phyloP scores from a whole-genome alignment of 352 stramenopile genomes.

The Nothophytophthora sp. region DNA sequence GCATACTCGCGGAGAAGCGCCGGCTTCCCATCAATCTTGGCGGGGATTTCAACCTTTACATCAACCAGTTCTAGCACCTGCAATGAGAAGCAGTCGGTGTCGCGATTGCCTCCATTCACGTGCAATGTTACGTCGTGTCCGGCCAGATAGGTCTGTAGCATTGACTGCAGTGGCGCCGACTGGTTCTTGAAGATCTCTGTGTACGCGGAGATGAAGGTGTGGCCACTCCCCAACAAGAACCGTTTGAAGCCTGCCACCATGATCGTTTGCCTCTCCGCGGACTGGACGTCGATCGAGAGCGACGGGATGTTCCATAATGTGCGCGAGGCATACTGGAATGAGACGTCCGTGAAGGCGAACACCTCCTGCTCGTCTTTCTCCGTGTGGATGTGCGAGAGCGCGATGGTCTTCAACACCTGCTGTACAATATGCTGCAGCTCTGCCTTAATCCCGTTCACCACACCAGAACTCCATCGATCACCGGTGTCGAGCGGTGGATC shows the following conservation, averaged over 20 bases:
- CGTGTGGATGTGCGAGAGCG: slow-evolving; percentile 69
- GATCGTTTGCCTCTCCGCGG: slow-evolving; percentile 38
- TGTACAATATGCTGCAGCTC: slow-evolving; percentile 58
- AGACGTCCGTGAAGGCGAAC: slow-evolving; percentile 82
- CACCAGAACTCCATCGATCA: slow-evolving; percentile 7
- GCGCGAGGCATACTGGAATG: slow-evolving; percentile 60
- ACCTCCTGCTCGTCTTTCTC: slow-evolving; percentile 58
- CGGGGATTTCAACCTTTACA: slow-evolving; percentile 58
- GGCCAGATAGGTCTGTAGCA: slow-evolving; percentile 71
- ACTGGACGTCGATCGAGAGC: slow-evolving; percentile 57
- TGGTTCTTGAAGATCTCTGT: slow-evolving; percentile 68
- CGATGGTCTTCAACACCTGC: slow-evolving; percentile 76
- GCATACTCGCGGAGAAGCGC: slow-evolving; percentile 65
- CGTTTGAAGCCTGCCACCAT: slow-evolving; percentile 67
- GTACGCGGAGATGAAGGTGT: slow-evolving; percentile 83
- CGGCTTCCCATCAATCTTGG: slow-evolving; percentile 73
- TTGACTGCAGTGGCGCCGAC: slow-evolving; percentile 58
- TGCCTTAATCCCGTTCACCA: slow-evolving; percentile 42
- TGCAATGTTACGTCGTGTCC: slow-evolving; percentile 65
- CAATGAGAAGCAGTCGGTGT: slow-evolving; percentile 62
- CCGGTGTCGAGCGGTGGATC: slow-evolving; percentile 13
- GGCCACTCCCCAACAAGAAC: slow-evolving; percentile 64
- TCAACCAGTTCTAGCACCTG: slow-evolving; percentile 68
- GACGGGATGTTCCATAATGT: slow-evolving; percentile 81
- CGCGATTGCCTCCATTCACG: slow-evolving; percentile 49